Evolutionary conservation across 306 rosid genomes (phyloP).

Genomic region (Potentilla sterilis): DNA sequence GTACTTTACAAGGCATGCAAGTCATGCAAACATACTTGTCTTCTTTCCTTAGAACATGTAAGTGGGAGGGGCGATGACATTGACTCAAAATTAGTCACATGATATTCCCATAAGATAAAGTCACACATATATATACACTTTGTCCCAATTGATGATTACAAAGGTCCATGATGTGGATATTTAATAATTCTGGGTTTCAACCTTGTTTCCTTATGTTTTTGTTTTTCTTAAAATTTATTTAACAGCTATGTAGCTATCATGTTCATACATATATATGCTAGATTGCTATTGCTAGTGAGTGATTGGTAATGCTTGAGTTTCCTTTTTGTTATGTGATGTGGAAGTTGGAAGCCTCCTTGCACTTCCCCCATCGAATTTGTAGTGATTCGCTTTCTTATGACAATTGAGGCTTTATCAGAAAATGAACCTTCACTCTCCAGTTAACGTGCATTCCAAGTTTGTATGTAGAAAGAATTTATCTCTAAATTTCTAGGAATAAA

Average conservation of each 20-base stretch:
- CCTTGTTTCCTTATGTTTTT: not conserved
- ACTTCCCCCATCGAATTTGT: constrained; percentile 38
- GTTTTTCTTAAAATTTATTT: not conserved
- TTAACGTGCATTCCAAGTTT: not conserved
- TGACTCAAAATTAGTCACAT: constrained; percentile 9
- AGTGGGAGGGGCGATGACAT: not conserved
- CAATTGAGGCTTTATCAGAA: not conserved
- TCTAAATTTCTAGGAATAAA: not conserved
- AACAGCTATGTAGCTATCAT: not conserved
- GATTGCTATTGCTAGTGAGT: not conserved
- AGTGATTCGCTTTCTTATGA: constrained; percentile 27
- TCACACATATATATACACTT: not conserved
- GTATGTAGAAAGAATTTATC: not conserved
- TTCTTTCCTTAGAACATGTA: not conserved
- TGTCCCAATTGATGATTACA: constrained; percentile 26
- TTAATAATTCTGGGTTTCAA: not conserved
- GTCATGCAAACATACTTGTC: constrained; percentile 3
- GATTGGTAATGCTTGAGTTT: not conserved
- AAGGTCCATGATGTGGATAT: constrained; percentile 14
- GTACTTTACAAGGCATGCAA: not conserved
- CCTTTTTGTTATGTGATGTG: not conserved
- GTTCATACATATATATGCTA: not conserved
- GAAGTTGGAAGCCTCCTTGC: constrained; percentile 42
- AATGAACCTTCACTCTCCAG: not conserved
- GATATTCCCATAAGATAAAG: constrained; percentile 1